A percentile compares a stretch with the other conserved stretches of the same genome.
These are phyloP conservation scores for Fusarium sp. DNA, from an alignment of 2,329 filamentous ascomycete species.

Conservation along the genomic window DNA sequence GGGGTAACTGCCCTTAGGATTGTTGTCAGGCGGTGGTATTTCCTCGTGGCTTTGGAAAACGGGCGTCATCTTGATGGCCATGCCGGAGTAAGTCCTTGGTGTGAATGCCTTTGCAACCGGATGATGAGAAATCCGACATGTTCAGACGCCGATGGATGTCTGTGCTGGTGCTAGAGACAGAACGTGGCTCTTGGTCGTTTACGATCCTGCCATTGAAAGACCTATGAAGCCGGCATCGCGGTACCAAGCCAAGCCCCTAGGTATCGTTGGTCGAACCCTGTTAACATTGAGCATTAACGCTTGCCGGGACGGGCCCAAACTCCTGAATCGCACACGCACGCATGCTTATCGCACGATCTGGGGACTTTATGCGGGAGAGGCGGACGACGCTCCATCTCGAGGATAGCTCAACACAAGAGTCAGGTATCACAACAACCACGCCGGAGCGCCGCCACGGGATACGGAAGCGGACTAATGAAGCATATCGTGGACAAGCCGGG, in stretches of 20 bases:
- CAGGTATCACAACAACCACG: neutral
- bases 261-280: neutral
- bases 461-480: slow-evolving; percentile 19
- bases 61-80: neutral
- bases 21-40: neutral
- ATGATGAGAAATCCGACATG: neutral
- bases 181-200: neutral
- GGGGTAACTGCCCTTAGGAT: neutral
- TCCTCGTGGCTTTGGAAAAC: neutral
- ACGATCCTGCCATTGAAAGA: neutral
- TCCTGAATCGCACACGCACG: slow-evolving; percentile 13
- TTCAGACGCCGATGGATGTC: neutral
- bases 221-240: neutral
- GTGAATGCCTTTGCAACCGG: neutral
- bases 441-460: neutral
- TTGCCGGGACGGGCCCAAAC: neutral
- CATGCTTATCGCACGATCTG: neutral
- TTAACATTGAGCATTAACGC: slow-evolving; percentile 4
- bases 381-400: neutral
- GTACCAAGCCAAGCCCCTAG: neutral
- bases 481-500: neutral
- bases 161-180: too few species aligned
- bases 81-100: neutral
- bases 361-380: neutral
- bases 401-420: neutral